These are phyloP conservation scores for Diaporthe humulicola DNA, from an alignment of 2,329 filamentous ascomycete species.

Conservation along the genomic window DNA sequence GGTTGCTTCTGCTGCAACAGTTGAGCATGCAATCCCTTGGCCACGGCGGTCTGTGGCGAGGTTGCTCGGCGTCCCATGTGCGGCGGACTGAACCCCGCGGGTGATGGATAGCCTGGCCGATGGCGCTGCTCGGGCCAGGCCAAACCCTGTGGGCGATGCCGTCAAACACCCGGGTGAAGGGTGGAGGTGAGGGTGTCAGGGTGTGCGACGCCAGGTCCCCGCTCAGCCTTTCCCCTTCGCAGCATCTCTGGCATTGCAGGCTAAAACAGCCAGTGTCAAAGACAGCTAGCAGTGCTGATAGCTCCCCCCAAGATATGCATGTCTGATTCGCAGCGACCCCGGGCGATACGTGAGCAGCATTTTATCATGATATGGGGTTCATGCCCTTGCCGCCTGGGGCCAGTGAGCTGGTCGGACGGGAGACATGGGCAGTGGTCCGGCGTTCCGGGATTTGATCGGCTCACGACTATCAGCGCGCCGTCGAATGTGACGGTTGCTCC, in stretches of 20 bases:
- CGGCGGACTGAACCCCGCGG: conserved; percentile 1
- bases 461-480: conserved; percentile 14
- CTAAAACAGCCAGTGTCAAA: conserved; percentile 2
- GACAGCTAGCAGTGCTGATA: not conserved
- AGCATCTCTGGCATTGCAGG: not conserved
- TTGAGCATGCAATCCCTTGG: not conserved
- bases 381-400: conserved; percentile 12
- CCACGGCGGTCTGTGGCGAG: not conserved
- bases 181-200: not conserved
- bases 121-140: not conserved
- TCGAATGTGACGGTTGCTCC: conserved; percentile 24
- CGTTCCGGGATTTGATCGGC: conserved; percentile 21
- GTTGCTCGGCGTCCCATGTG: not conserved
- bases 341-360: not conserved
- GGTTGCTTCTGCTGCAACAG: not conserved
- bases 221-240: not conserved
- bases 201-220: not conserved
- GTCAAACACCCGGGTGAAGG: conserved; percentile 1
- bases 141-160: conserved; percentile 14
- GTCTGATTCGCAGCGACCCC: conserved; percentile 28
- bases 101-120: not conserved
- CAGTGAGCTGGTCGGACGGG: conserved; percentile 11
- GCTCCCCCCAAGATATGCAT: conserved; percentile 1
- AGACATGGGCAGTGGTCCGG: conserved; percentile 27
- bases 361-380: conserved; percentile 7